phyloP scores from a whole-genome alignment of 106 monocot species.

The Gastrodia elata region DNA sequence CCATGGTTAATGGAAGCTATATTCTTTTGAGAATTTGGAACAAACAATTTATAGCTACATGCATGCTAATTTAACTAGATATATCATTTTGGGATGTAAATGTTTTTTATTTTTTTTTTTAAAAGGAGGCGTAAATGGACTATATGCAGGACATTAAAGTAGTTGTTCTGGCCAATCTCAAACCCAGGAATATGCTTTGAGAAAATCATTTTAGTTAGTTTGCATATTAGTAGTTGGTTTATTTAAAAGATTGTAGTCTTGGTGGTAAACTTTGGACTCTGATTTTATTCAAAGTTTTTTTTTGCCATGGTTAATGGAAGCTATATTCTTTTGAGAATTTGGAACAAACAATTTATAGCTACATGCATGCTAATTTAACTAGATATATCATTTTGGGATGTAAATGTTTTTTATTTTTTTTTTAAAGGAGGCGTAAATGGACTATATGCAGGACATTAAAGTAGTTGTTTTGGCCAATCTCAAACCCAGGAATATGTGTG shows the following conservation, averaged over 20 bases:
- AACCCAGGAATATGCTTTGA: background rate
- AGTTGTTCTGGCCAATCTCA: constrained; percentile 64
- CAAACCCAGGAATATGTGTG: constrained; percentile 94
- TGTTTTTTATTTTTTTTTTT: too few species aligned
- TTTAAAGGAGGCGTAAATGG: background rate
- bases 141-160: constrained; percentile 55
- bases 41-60: too few species aligned
- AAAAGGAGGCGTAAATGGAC: background rate
- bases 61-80: too few species aligned
- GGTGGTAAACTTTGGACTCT: background rate
- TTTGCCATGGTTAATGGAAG: background rate
- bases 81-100: too few species aligned
- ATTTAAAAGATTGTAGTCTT: background rate
- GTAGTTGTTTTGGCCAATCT: constrained; percentile 91
- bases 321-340: background rate
- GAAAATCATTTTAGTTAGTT: background rate
- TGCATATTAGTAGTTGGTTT: background rate
- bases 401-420: background rate
- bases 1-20: too few species aligned
- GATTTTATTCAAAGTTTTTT: background rate
- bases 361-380: background rate
- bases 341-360: background rate
- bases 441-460: constrained; percentile 43
- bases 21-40: too few species aligned
- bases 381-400: background rate